phyloP scores from a whole-genome alignment of 306 rosid species.

The Morella rubra region DNA sequence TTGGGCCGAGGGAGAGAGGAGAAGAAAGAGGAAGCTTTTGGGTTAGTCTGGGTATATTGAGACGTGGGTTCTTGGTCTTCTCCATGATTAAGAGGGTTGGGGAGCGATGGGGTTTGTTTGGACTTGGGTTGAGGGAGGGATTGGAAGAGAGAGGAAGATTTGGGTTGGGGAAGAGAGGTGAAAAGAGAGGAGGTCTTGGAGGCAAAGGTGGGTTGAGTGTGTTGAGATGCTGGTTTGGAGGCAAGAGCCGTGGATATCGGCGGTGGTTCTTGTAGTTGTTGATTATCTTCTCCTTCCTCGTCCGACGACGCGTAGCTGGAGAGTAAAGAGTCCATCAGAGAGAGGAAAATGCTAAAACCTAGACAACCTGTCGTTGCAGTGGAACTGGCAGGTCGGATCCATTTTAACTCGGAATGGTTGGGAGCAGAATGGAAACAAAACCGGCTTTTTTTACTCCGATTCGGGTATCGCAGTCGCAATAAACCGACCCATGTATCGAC shows the following conservation, averaged over 20 bases:
- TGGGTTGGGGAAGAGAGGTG: conserved; percentile 57
- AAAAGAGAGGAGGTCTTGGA: conserved; percentile 32
- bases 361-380: too few relatives aligned
- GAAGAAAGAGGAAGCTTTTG: too few relatives aligned
- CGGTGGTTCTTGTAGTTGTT: conserved; percentile 11
- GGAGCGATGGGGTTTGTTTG: background rate
- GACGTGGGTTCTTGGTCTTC: conserved; percentile 18
- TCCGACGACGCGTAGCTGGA: conserved; percentile 86
- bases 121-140: conserved; percentile 50
- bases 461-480: background rate
- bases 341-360: background rate
- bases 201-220: conserved; percentile 7
- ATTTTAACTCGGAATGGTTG: too few relatives aligned
- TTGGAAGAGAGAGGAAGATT: conserved; percentile 52
- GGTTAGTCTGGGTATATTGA: conserved; percentile 2
- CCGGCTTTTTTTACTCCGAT: background rate
- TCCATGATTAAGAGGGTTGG: background rate
- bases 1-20: too few relatives aligned
- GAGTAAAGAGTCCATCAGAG: conserved; percentile 71
- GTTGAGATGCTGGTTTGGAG: conserved; percentile 19
- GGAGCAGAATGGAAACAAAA: background rate
- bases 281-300: conserved; percentile 52
- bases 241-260: conserved; percentile 8
- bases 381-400: too few relatives aligned
- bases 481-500: too few relatives aligned